Percentiles rank a stretch among this genome's conserved stretches.
phyloP scores from a whole-genome alignment of 306 rosid genomes.

The Casuarina glauca region DNA sequence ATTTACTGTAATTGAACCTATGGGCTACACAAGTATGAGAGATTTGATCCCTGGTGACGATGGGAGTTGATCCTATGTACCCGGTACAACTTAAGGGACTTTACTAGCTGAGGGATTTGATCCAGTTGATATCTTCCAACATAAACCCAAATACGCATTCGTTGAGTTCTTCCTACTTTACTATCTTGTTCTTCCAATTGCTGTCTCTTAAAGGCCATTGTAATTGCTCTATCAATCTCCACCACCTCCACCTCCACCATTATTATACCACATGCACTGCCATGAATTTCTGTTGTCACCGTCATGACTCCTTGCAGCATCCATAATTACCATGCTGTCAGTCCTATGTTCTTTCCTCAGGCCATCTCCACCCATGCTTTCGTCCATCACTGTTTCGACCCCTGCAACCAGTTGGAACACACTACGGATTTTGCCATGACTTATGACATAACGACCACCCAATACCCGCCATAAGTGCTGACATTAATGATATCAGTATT shows the following conservation, averaged over 20 bases:
- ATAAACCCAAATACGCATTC: background rate
- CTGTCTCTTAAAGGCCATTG: background rate
- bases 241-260: background rate
- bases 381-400: background rate
- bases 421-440: background rate
- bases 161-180: constrained; percentile 5
- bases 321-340: background rate
- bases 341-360: background rate
- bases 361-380: background rate
- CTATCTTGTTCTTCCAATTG: background rate
- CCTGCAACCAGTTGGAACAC: background rate
- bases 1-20: constrained; percentile 1
- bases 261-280: background rate
- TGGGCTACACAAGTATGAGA: background rate
- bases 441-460: background rate
- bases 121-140: background rate
- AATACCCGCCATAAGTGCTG: background rate
- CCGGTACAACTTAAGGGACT: background rate
- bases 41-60: background rate
- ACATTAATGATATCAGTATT: background rate
- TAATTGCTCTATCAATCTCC: background rate
- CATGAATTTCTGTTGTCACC: background rate
- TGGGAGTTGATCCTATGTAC: background rate
- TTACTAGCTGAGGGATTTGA: background rate
- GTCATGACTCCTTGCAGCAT: background rate